A percentile compares a stretch with the other conserved stretches of the same genome.
phyloP scores from a whole-genome alignment of 164 flowering plant genomes.

The Magnolia changhungtana region DNA sequence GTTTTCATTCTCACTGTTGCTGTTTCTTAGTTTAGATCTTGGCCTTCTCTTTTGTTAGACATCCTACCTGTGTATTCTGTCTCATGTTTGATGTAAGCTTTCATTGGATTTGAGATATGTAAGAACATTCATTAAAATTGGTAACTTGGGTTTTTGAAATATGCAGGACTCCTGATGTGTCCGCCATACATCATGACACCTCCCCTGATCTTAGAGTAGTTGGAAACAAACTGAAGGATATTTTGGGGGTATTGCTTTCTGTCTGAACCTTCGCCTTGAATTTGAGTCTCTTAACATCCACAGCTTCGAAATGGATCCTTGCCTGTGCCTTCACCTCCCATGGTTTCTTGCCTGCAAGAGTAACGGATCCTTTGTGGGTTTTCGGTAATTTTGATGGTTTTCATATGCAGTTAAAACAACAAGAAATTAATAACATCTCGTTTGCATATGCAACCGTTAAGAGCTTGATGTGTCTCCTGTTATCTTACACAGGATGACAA shows the following conservation, averaged over 20 bases:
- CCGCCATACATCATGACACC: slow-evolving; percentile 91
- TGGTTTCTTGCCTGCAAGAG: no score
- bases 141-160: not conserved
- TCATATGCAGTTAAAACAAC: not conserved
- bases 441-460: not conserved
- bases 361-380: no score
- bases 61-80: no score
- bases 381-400: no score
- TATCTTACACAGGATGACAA: no score
- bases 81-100: no score
- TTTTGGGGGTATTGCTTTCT: slow-evolving; percentile 59
- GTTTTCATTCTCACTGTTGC: no score
- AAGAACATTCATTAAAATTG: not conserved
- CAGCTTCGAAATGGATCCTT: not conserved
- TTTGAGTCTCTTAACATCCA: not conserved
- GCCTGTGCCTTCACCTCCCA: no score
- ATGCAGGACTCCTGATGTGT: slow-evolving; percentile 94
- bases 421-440: not conserved
- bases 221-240: slow-evolving; percentile 69
- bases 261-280: not conserved
- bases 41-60: no score
- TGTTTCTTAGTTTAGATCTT: no score
- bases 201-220: slow-evolving; percentile 83
- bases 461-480: no score
- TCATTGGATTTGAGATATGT: not conserved